Evolutionary conservation across 140 eudicot species (phyloP).

Genomic region (Oenanthe javanica): DNA sequence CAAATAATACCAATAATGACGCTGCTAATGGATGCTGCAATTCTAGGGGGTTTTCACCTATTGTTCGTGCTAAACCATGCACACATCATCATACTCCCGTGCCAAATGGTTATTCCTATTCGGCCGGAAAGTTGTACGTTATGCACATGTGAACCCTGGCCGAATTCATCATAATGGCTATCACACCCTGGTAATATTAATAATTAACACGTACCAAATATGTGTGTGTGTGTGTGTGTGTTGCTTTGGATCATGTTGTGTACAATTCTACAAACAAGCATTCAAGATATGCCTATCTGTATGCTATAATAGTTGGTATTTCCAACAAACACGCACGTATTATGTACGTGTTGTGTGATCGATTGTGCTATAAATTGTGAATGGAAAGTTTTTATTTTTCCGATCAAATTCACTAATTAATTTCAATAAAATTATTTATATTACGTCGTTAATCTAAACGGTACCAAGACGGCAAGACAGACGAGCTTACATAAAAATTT

Average conservation of each 20-base stretch:
- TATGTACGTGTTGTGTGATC: not conserved
- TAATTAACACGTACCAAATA: too few relatives aligned
- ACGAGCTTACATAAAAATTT: not conserved
- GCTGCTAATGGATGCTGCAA: not conserved
- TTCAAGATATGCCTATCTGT: too few relatives aligned
- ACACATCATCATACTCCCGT: slow-evolving; percentile 22
- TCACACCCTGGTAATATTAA: slow-evolving; percentile 55
- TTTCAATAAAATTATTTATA: too few relatives aligned
- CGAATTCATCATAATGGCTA: slow-evolving; percentile 41
- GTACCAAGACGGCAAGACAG: too few relatives aligned
- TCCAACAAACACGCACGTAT: not conserved
- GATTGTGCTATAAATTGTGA: too few relatives aligned
- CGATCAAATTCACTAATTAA: too few relatives aligned
- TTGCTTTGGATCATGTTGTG: too few relatives aligned
- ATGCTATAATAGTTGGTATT: not conserved
- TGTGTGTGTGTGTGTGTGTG: too few relatives aligned
- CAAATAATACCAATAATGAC: too few relatives aligned
- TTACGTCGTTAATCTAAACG: not conserved
- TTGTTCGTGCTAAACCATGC: slow-evolving; percentile 5
- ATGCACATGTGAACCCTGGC: slow-evolving; percentile 29
- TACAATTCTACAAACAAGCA: too few relatives aligned
- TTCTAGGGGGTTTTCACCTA: slow-evolving; percentile 6
- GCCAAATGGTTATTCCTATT: slow-evolving; percentile 19
- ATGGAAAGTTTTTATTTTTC: too few relatives aligned
- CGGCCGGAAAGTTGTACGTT: too few relatives aligned